Conservation (phyloP, 2,329 filamentous ascomycete genomes). For the Fusarium sp. region DNA sequence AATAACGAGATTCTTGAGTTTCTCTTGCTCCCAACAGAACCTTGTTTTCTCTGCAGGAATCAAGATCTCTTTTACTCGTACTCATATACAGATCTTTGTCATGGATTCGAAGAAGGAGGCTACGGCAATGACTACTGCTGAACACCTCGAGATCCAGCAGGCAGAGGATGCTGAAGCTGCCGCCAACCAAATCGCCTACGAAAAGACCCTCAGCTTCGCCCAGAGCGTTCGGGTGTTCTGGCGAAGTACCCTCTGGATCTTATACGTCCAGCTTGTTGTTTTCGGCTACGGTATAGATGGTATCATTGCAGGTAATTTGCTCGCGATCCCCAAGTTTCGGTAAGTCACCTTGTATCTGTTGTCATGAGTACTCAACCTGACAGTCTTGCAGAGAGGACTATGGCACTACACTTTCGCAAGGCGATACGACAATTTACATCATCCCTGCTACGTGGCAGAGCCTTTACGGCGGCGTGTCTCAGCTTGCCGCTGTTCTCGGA, state of each 20-base stretch:
- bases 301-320: slow-evolving; percentile 6
- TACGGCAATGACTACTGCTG: neutral
- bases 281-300: slow-evolving; percentile 17
- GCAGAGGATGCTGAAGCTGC: neutral
- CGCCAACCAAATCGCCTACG: neutral
- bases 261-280: slow-evolving; percentile 1
- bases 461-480: neutral
- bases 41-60: neutral
- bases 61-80: neutral
- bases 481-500: neutral
- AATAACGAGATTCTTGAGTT: neutral
- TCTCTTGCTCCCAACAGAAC: neutral
- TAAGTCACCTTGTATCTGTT: neutral
- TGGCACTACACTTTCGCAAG: neutral
- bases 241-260: slow-evolving; percentile 13
- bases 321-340: slow-evolving; percentile 14
- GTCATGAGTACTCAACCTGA: no score
- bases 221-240: neutral
- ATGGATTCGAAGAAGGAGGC: neutral
- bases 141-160: neutral
- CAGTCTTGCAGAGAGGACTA: neutral
- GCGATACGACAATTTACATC: neutral
- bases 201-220: slow-evolving; percentile 2
- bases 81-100: neutral
- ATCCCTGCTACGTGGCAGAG: neutral